Evolutionary conservation across 192 early-diverging fungal species (phyloP).

Genomic region (Pilobolus umbonatus): DNA sequence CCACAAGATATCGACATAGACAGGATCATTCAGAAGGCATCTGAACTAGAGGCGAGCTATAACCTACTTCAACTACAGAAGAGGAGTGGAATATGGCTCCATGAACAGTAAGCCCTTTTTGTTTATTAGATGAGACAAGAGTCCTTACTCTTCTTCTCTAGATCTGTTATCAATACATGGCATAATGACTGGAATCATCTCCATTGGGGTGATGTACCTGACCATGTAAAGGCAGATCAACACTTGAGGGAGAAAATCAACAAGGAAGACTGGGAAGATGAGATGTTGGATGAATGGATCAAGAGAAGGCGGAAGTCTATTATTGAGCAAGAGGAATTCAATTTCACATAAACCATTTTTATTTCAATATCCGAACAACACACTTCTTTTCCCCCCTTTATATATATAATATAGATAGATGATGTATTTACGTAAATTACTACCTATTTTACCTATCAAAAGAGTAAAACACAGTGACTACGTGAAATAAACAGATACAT

Average conservation of each 20-base stretch:
- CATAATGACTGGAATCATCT: slow-evolving; percentile 23
- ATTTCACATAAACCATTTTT: not conserved
- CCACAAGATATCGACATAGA: slow-evolving; percentile 45
- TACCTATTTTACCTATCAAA: no score
- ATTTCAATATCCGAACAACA: not conserved
- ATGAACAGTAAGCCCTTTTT: slow-evolving; percentile 38
- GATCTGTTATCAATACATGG: slow-evolving; percentile 35
- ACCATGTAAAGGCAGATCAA: slow-evolving; percentile 20
- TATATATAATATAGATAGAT: no score
- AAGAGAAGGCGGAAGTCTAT: slow-evolving; percentile 8
- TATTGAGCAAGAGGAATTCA: not conserved
- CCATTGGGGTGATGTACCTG: slow-evolving; percentile 19
- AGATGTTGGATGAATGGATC: slow-evolving; percentile 26
- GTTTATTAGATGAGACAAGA: not conserved
- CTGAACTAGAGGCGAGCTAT: slow-evolving; percentile 37
- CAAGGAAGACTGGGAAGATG: slow-evolving; percentile 39
- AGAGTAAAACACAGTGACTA: no score
- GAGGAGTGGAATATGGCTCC: slow-evolving; percentile 37
- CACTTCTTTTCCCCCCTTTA: no score
- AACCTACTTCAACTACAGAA: slow-evolving; percentile 42
- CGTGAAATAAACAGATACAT: no score
- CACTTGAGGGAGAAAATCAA: slow-evolving; percentile 18
- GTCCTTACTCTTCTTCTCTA: not conserved
- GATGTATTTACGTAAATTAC: no score
- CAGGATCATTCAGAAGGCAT: slow-evolving; percentile 36